Conservation (phyloP, 2,329 filamentous ascomycete genomes). For the Stromatinia cepivora region DNA sequence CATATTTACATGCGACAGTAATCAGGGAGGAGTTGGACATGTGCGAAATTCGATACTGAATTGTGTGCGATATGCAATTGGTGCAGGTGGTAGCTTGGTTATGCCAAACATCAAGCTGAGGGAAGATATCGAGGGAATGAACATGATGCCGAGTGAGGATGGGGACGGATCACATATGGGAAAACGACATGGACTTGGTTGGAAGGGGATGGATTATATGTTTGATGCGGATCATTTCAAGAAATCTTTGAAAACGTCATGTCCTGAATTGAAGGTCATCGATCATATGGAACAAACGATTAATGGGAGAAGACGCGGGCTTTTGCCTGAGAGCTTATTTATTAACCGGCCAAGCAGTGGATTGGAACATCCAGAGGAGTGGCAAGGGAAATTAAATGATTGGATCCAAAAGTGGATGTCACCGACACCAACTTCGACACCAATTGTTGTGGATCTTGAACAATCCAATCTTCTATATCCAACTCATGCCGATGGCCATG, state of each 20-base stretch:
- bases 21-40: slow-evolving; percentile 45
- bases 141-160: slow-evolving; percentile 19
- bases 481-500: slow-evolving; percentile 31
- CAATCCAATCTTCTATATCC: slow-evolving; percentile 34
- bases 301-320: slow-evolving; percentile 27
- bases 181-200: slow-evolving; percentile 37
- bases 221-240: slow-evolving; percentile 37
- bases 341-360: slow-evolving; percentile 30
- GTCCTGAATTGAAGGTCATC: slow-evolving; percentile 35
- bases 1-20: slow-evolving; percentile 45
- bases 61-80: slow-evolving; percentile 46
- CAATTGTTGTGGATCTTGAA: slow-evolving; percentile 35
- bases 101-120: slow-evolving; percentile 44
- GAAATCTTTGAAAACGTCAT: slow-evolving; percentile 34
- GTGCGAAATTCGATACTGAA: slow-evolving; percentile 46
- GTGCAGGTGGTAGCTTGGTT: slow-evolving; percentile 43
- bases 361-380: slow-evolving; percentile 32
- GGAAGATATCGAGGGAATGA: slow-evolving; percentile 38
- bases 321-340: slow-evolving; percentile 34
- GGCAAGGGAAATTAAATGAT: slow-evolving; percentile 31
- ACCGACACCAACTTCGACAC: slow-evolving; percentile 27
- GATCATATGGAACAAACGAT: slow-evolving; percentile 30
- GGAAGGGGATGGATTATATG: slow-evolving; percentile 35
- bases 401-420: slow-evolving; percentile 33
- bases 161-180: slow-evolving; percentile 26